Conservation (phyloP, 768 basidiomycete genomes). For the Goffeauzyma gilvescens region DNA sequence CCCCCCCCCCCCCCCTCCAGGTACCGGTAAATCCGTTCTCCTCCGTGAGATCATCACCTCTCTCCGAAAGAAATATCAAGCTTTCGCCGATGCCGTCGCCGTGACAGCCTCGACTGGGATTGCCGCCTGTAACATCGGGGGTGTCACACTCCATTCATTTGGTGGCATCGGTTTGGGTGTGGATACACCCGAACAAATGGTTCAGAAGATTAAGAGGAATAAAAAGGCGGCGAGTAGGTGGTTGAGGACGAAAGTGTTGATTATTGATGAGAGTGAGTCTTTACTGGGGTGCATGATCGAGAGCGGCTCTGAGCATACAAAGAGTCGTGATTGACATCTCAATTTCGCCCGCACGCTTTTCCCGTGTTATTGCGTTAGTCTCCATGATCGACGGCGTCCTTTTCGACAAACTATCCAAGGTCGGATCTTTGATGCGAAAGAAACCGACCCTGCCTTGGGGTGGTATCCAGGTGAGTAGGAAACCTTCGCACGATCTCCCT, state of each 20-base stretch:
- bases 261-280: conserved; percentile 64
- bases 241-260: conserved; percentile 63
- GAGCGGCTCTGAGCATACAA: too few relatives aligned
- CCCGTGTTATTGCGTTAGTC: conserved; percentile 38
- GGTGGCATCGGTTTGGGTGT: conserved; percentile 76
- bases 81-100: conserved; percentile 53
- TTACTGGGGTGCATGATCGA: too few relatives aligned
- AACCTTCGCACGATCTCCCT: neutral
- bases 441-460: conserved; percentile 55
- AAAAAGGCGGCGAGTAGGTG: conserved; percentile 65
- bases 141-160: conserved; percentile 85
- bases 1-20: conserved; percentile 37
- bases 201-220: conserved; percentile 54
- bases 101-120: conserved; percentile 94
- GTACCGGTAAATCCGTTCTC: conserved; percentile 90
- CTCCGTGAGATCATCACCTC: conserved; percentile 72
- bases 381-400: conserved; percentile 79
- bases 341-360: neutral
- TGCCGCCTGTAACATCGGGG: conserved; percentile 93
- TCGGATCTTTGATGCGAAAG: conserved; percentile 49
- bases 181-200: conserved; percentile 45
- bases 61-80: conserved; percentile 42
- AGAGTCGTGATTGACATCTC: too few relatives aligned
- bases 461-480: conserved; percentile 56
- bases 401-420: conserved; percentile 68